Percentiles rank a stretch among this genome's conserved stretches.
Conservation (phyloP, 345 rosid species). For the Eutrema japonicum region DNA sequence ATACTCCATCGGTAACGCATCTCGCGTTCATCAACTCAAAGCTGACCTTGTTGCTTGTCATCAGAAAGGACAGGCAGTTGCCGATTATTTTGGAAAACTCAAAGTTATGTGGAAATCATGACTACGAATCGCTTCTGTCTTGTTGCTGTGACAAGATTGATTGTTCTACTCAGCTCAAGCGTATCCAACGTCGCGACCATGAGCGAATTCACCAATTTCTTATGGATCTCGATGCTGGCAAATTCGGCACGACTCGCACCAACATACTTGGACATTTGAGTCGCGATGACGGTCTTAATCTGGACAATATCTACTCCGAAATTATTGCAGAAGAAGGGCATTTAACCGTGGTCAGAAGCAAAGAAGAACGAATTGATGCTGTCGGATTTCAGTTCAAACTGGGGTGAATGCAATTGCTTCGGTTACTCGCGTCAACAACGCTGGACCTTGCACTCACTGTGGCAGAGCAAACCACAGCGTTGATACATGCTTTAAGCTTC, state of each 20-base stretch:
- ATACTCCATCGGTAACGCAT: too few relatives aligned
- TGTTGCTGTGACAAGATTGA: neutral
- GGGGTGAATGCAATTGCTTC: neutral
- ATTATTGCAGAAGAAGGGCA: neutral
- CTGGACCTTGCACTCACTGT: too few relatives aligned
- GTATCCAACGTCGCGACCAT: neutral
- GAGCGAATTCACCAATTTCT: neutral
- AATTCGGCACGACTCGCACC: neutral
- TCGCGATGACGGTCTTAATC: neutral
- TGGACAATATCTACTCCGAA: neutral
- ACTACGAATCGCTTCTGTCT: too few relatives aligned
- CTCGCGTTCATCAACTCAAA: too few relatives aligned
- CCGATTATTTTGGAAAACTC: too few relatives aligned
- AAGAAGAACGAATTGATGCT: neutral
- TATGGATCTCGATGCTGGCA: neutral
- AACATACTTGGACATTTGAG: neutral
- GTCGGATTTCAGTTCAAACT: neutral
- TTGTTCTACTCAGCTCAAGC: neutral
- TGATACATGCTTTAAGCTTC: too few relatives aligned
- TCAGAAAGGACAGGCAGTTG: too few relatives aligned
- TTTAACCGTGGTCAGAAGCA: neutral
- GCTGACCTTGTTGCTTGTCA: too few relatives aligned
- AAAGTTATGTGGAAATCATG: too few relatives aligned
- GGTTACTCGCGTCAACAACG: too few relatives aligned
- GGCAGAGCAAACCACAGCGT: too few relatives aligned